phyloP scores from a whole-genome alignment of 306 rosid genomes.

The Sindora glabra region DNA sequence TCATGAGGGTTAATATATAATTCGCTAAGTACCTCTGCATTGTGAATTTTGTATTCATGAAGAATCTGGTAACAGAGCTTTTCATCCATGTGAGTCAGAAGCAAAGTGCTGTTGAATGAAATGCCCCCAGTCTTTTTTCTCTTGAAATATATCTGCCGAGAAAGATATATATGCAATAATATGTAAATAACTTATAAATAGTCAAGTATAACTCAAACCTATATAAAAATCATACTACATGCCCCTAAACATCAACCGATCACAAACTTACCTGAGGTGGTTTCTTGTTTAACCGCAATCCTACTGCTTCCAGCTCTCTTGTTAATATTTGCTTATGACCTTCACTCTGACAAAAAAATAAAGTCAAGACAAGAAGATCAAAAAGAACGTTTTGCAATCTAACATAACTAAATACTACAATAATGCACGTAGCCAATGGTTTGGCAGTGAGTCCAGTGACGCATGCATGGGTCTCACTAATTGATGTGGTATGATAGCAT shows the following conservation, averaged over 20 bases:
- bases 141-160: constrained; percentile 86
- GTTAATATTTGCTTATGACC: constrained; percentile 98
- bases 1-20: not conserved
- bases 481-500: too few relatives aligned
- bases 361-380: constrained; percentile 5
- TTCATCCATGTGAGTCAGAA: constrained; percentile 93
- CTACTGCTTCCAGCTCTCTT: constrained; percentile 96
- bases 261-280: constrained; percentile 79
- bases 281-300: constrained; percentile 87
- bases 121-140: constrained; percentile 96
- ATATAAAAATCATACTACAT: too few relatives aligned
- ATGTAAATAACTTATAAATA: constrained; percentile 2
- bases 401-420: not conserved
- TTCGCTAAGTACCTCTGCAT: constrained; percentile 75
- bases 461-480: too few relatives aligned
- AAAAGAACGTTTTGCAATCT: not conserved
- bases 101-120: constrained; percentile 87
- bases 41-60: constrained; percentile 98
- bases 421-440: not conserved
- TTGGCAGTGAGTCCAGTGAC: not conserved
- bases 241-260: too few relatives aligned
- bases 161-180: constrained; percentile 18
- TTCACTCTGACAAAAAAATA: constrained; percentile 75
- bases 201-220: not conserved
- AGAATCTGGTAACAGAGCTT: constrained; percentile 98